Evolutionary conservation across 495 filamentous ascomycete genomes (phyloP), one percentile per base, ranked within the genome.

Genomic region (Hypoxylon fragiforme): DNA sequence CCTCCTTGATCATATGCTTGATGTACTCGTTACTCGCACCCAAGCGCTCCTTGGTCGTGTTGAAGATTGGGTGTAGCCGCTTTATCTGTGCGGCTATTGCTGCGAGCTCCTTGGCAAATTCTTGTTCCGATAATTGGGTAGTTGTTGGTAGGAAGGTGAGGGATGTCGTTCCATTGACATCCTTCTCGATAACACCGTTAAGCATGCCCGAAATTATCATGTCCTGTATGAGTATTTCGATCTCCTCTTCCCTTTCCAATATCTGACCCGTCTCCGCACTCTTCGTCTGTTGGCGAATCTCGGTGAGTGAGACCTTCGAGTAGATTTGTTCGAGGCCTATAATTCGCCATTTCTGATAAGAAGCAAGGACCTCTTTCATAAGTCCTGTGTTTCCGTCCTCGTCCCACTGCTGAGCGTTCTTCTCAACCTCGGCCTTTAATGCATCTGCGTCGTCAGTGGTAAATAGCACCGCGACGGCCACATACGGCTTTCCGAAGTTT

Each of bases 381-480:
- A 82, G 62, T 5, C 68, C 67, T n/a, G 65, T 53, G 58, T 80
- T 81, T 35, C 63, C 67, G 44, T 82, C 88, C 40, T 77, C 72
- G 34, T 57, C 34, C 86, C 88, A 95, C 20, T 83, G 60, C 9
- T 76, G 62, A 5, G 28, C 20, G 20, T 60, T 50, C 31, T 61
- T 57, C 14, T 84, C 75, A 24, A 79, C 71, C 64, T 92, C 88
- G 7, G 74, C 69, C 52, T 75, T 75, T 14, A 94, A 71, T 50
- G 71, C 76, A 2, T 73, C 68, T 9, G 79, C 72, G 41, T 85
- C 77, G 11, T 79, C 75, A 31, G 76, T 67, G 60, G 84, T 79
- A 60, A 95, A 97, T 5, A 84, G 75, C 5, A 79, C 74, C 3
- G 83, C 88, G 26, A 96, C 68, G 19, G 77, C 70, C 4, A 85